These are phyloP conservation scores for Kondoa malvinella DNA, from an alignment of 768 basidiomycete species.

Conservation along the genomic window DNA sequence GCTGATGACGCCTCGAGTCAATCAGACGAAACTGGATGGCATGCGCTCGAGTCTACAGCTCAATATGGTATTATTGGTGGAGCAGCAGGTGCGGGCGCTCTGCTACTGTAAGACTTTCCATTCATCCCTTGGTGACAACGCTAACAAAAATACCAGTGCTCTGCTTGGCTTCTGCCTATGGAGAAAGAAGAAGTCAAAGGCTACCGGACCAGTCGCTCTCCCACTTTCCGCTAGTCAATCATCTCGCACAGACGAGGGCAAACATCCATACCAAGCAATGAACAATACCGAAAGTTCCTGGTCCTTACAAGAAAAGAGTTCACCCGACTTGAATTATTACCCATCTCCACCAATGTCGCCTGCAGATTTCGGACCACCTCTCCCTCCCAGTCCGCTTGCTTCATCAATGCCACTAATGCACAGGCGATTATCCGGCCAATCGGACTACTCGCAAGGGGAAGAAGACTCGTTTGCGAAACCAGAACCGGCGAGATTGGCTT, in stretches of 20 bases:
- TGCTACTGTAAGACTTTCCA: background rate
- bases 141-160: background rate
- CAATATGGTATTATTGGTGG: conserved; percentile 4
- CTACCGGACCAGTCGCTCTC: background rate
- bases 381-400: background rate
- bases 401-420: too few relatives aligned
- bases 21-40: background rate
- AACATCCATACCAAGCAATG: conserved; percentile 4
- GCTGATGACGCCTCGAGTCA: too few relatives aligned
- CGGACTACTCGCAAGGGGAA: too few relatives aligned
- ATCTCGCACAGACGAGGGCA: background rate
- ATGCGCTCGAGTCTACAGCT: conserved; percentile 36
- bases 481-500: too few relatives aligned
- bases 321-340: background rate
- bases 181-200: background rate
- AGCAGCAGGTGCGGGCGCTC: background rate
- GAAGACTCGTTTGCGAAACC: background rate
- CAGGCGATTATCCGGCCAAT: too few relatives aligned
- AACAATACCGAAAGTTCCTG: background rate
- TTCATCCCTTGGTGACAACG: background rate
- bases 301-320: background rate
- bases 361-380: background rate
- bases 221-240: background rate
- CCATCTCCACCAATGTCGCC: background rate
- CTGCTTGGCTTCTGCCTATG: conserved; percentile 2